phyloP scores from a whole-genome alignment of 495 filamentous ascomycete genomes.

The Rhypophila decipiens region DNA sequence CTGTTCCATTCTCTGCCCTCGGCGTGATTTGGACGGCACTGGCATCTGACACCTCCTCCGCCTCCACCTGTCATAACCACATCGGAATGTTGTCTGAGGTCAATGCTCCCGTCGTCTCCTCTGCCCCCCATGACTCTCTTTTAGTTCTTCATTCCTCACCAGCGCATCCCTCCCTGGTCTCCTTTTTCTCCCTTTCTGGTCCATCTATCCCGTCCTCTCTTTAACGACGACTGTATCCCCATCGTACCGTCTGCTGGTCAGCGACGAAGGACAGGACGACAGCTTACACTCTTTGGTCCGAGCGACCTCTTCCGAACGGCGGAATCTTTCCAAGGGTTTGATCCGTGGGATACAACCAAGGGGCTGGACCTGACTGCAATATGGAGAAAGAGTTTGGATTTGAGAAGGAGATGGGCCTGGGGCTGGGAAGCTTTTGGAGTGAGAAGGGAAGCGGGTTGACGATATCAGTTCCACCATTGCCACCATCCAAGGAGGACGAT shows the following conservation, averaged over 20 bases:
- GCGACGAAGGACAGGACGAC: conserved; percentile 21
- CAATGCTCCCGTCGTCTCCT: conserved; percentile 4
- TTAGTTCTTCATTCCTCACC: conserved; percentile 8
- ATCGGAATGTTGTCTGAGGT: conserved; percentile 16
- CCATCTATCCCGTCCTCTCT: conserved; percentile 5
- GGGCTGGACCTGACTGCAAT: conserved; percentile 16
- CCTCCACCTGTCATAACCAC: conserved; percentile 1
- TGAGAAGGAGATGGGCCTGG: conserved; percentile 18
- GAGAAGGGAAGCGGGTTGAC: conserved; percentile 7
- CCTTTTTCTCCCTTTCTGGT: background rate
- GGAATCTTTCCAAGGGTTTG: too few relatives aligned
- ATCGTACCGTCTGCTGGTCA: conserved; percentile 26
- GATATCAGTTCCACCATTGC: conserved; percentile 22
- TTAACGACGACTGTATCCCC: background rate
- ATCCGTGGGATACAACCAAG: conserved; percentile 2
- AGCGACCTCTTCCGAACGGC: background rate
- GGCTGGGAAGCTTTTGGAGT: conserved; percentile 3
- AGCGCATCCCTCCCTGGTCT: background rate
- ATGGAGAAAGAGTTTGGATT: conserved; percentile 9
- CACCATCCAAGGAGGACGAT: conserved; percentile 16
- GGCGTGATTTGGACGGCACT: background rate
- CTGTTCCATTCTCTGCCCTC: background rate
- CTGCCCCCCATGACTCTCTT: conserved; percentile 2
- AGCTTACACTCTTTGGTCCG: conserved; percentile 9
- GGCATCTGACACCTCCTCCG: conserved; percentile 6